Evolutionary conservation across 805 yeast genomes (phyloP), one percentile per base, ranked within the genome.

Genomic region (Nakazawaea peltata): DNA sequence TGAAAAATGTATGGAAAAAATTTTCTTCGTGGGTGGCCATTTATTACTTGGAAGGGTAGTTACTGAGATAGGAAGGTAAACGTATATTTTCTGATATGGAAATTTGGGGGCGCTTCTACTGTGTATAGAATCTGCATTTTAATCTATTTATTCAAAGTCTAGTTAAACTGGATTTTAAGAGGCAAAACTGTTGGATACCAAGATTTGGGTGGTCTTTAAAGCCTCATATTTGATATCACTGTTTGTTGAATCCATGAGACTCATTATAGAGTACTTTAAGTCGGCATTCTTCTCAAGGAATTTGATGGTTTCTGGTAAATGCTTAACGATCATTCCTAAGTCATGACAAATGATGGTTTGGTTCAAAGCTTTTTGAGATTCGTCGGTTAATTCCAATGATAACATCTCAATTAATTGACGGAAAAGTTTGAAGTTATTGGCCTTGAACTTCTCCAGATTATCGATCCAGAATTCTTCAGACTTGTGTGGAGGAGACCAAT

Each of bases 221-320:
- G 97, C 97, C 64, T 90, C 96, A 54, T 81, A 92, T 54, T 90
- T 84, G 45, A 92, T 88, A 53, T 85, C 92, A 16, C 88, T 71
- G 55, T 87, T 88, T 28, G 79, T 73, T 39, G 78, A 75, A 50
- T 74, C 77, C 76, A 92, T 77, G 44, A 87, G 67, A 42, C 73
- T 72, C 97, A 92, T 90, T 39, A 92, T 74, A 55, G 76, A 74
- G 16, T 81, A 63, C 66, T 92, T 92, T 31, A 37, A 33, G 44
- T 81, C 67, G 48, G 85, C 73, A 43, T 61, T 53, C 48, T 71
- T 60, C 49, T 63, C 67, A 33, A 83, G 55, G 11, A 74, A 63
- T 32, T 61, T 63, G 18, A 74, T 61, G 15, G 79, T 69, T 40
- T 77, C 86, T 4, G 87, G 83, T 19, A 70, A 65, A 43, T 74